A percentile compares a stretch with the other conserved stretches of the same genome.
Conservation (phyloP, 2,329 filamentous ascomycete species). For the Fusarium protoensiforme region DNA sequence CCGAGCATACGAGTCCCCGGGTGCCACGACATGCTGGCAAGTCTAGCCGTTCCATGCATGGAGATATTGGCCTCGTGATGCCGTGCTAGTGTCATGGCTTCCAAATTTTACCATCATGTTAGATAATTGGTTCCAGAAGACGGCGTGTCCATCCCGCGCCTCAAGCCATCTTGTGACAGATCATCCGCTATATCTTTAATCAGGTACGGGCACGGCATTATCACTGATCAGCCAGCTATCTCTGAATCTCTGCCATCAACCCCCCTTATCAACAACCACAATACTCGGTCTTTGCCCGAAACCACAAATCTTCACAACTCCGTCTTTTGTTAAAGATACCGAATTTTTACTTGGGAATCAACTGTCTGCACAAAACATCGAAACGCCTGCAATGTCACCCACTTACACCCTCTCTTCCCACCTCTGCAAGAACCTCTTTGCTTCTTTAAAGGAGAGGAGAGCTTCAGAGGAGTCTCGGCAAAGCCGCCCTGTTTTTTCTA, state of each 20-base stretch:
- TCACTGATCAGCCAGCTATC: background rate
- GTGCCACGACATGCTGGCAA: background rate
- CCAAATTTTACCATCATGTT: background rate
- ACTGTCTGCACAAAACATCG: background rate
- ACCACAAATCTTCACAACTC: background rate
- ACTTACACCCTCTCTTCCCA: conserved; percentile 12
- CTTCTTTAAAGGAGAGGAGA: conserved; percentile 5
- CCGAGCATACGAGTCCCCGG: background rate
- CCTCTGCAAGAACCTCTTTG: conserved; percentile 5
- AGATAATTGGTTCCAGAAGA: background rate
- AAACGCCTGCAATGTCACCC: background rate
- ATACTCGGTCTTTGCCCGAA: background rate
- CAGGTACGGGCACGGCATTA: background rate
- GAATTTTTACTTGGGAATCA: background rate
- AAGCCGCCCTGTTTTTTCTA: background rate
- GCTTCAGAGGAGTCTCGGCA: background rate
- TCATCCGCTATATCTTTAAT: background rate
- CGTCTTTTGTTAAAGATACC: background rate
- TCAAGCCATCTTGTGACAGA: background rate
- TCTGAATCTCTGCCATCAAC: background rate
- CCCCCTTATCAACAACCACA: background rate
- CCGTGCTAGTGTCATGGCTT: background rate
- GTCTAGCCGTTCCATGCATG: background rate
- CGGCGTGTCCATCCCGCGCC: background rate
- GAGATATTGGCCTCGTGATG: background rate